These are phyloP conservation scores for Xylariaceae sp. DNA, from an alignment of 2,329 filamentous ascomycete species.

Conservation along the genomic window DNA sequence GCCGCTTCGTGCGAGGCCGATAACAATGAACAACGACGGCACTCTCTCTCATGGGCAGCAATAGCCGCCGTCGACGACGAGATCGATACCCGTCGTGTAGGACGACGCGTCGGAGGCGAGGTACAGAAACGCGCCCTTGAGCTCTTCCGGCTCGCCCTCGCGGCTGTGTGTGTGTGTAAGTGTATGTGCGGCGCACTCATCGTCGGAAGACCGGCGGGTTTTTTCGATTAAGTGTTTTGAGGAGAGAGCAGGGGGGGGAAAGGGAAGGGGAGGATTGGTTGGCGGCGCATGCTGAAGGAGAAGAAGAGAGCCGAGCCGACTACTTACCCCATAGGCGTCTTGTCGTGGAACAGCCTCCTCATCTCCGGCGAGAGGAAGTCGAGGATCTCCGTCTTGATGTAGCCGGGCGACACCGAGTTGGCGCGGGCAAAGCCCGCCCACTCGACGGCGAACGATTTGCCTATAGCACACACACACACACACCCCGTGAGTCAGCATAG, in stretches of 20 bases:
- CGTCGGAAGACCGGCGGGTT: too few relatives aligned
- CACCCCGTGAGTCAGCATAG: slow-evolving; percentile 1
- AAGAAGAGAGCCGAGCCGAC: background rate
- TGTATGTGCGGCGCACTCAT: too few relatives aligned
- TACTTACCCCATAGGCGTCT: slow-evolving; percentile 66
- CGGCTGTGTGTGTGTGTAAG: slow-evolving; percentile 39
- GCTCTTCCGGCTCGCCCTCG: slow-evolving; percentile 63
- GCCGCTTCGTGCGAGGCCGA: too few relatives aligned
- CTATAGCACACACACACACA: slow-evolving; percentile 25
- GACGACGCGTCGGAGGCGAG: slow-evolving; percentile 74
- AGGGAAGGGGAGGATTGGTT: background rate
- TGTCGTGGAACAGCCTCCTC: slow-evolving; percentile 67
- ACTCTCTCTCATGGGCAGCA: too few relatives aligned
- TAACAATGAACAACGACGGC: too few relatives aligned
- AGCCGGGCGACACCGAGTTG: slow-evolving; percentile 68
- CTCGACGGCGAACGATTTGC: slow-evolving; percentile 65
- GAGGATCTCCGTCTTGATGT: slow-evolving; percentile 67
- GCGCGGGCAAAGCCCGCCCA: slow-evolving; percentile 68
- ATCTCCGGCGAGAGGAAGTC: slow-evolving; percentile 57
- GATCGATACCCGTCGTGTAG: slow-evolving; percentile 69
- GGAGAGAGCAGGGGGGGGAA: slow-evolving; percentile 3
- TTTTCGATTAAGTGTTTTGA: too few relatives aligned
- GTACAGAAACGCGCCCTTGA: slow-evolving; percentile 79
- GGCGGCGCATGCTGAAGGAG: background rate
- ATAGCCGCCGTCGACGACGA: slow-evolving; percentile 72